phyloP scores from a whole-genome alignment of 176 grass and related monocot genomes.

The Thalia dealbata region DNA sequence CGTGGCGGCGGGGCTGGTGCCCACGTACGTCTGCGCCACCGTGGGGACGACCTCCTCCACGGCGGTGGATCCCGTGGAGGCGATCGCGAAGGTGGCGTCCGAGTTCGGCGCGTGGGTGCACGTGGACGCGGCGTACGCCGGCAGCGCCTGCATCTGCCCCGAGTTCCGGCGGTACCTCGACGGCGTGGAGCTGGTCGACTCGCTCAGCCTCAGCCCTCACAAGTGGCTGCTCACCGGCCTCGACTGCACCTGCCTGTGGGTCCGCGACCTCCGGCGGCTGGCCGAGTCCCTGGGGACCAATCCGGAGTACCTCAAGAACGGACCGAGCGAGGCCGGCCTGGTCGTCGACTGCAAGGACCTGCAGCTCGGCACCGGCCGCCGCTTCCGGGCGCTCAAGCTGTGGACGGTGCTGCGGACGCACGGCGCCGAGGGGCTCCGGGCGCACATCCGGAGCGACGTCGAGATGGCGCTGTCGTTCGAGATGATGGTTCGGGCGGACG shows the following conservation, averaged over 20 bases:
- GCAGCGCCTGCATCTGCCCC: conserved; percentile 36
- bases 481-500: conserved; percentile 25
- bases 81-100: conserved; percentile 20
- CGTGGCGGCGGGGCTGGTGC: conserved; percentile 25
- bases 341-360: conserved; percentile 49
- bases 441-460: conserved; percentile 57
- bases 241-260: conserved; percentile 46
- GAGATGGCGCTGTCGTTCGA: conserved; percentile 43
- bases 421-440: conserved; percentile 27
- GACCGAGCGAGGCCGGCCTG: conserved; percentile 34
- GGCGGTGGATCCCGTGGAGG: conserved; percentile 33
- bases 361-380: conserved; percentile 40
- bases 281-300: conserved; percentile 26
- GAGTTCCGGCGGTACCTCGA: conserved; percentile 42
- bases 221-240: conserved; percentile 38
- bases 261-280: conserved; percentile 23
- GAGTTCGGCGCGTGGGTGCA: conserved; percentile 35
- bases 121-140: conserved; percentile 28
- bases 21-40: conserved; percentile 40
- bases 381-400: conserved; percentile 40
- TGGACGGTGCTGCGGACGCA: conserved; percentile 45
- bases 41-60: conserved; percentile 47
- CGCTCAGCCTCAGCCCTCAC: conserved; percentile 46
- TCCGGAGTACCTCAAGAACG: conserved; percentile 52
- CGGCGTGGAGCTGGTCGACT: conserved; percentile 31